phyloP scores from a whole-genome alignment of 2,329 filamentous ascomycete species.

The Trichoderma lentiforme region DNA sequence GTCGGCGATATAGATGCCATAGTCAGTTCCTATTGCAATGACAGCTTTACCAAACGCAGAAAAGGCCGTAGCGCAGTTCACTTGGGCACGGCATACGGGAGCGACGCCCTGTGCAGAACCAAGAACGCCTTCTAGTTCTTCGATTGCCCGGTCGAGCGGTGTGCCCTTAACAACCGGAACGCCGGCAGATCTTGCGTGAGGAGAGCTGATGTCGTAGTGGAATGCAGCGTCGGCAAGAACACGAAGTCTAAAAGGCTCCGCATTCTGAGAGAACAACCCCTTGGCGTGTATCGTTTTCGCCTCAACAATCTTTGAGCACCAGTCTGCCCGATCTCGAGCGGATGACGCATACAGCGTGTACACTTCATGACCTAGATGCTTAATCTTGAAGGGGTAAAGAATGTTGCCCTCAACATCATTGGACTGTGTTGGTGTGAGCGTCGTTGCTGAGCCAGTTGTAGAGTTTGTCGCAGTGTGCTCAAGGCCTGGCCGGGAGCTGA shows the following conservation, averaged over 20 bases:
- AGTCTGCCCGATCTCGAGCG: conserved; percentile 72
- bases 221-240: conserved; percentile 94
- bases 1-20: conserved; percentile 87
- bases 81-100: conserved; percentile 77
- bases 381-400: conserved; percentile 90
- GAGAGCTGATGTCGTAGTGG: conserved; percentile 65
- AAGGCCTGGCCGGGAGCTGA: conserved; percentile 59
- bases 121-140: conserved; percentile 79
- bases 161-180: conserved; percentile 89
- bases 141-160: conserved; percentile 84
- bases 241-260: conserved; percentile 87
- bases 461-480: conserved; percentile 66
- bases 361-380: conserved; percentile 89
- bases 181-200: conserved; percentile 56
- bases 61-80: conserved; percentile 93
- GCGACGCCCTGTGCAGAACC: conserved; percentile 66
- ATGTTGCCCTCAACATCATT: conserved; percentile 78
- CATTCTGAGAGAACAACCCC: conserved; percentile 84
- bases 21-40: conserved; percentile 92
- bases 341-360: conserved; percentile 87
- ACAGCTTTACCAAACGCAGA: conserved; percentile 78
- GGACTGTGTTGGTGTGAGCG: conserved; percentile 41
- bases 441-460: conserved; percentile 54
- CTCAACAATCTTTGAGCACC: conserved; percentile 91
- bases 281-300: conserved; percentile 93